Evolutionary conservation across 2,329 filamentous ascomycete genomes (phyloP).

Genomic region (Cephalotrichum gorgonifer): DNA sequence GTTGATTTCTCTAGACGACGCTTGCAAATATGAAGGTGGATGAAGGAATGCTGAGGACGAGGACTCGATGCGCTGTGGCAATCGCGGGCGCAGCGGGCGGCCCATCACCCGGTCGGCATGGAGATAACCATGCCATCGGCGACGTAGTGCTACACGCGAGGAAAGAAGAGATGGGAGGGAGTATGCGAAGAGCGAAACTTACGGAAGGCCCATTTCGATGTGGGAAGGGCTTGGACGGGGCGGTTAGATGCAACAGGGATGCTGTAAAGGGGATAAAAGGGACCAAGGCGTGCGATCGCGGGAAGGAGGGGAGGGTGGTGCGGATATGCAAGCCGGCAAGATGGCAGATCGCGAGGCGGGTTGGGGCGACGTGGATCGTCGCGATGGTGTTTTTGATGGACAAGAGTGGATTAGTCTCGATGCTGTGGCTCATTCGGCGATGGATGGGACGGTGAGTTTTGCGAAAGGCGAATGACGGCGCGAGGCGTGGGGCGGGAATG

Average conservation of each 20-base stretch:
- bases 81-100: background rate
- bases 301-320: background rate
- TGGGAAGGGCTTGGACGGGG: background rate
- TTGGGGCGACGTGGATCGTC: background rate
- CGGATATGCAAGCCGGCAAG: background rate
- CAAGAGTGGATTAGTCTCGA: background rate
- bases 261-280: background rate
- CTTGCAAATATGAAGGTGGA: background rate
- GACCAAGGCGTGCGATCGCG: background rate
- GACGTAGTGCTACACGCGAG: background rate
- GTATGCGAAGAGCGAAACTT: background rate
- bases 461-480: background rate
- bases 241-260: background rate
- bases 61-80: background rate
- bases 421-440: background rate
- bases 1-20: background rate
- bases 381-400: background rate
- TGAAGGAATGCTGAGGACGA: background rate
- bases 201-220: constrained; percentile 5
- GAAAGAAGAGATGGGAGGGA: background rate
- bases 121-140: background rate
- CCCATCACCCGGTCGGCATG: background rate
- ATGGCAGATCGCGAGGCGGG: background rate
- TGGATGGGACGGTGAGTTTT: background rate
- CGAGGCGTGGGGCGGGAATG: background rate